These are phyloP conservation scores for Boletus bicolor DNA, from an alignment of 768 basidiomycete genomes.

Conservation along the genomic window DNA sequence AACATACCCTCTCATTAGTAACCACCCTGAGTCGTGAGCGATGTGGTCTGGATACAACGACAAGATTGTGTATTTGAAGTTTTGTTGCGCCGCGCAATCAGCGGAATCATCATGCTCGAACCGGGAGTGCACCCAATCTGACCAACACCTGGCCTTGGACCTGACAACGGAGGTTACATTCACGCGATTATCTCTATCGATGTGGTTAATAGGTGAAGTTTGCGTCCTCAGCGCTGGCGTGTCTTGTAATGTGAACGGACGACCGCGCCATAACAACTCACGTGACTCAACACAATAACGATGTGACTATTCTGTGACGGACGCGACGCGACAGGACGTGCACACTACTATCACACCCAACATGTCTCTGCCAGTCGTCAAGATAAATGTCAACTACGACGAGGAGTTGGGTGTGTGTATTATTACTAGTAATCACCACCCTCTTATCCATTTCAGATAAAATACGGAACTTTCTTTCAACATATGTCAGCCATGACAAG, in stretches of 20 bases:
- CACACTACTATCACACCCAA: slow-evolving; percentile 23
- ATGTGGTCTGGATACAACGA: slow-evolving; percentile 4
- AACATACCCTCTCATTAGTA: neutral
- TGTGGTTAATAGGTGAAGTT: no score
- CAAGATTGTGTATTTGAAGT: slow-evolving; percentile 1
- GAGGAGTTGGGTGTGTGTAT: slow-evolving; percentile 59
- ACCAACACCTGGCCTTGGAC: slow-evolving; percentile 13
- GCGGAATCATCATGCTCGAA: neutral
- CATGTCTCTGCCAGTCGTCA: slow-evolving; percentile 67
- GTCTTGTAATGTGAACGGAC: no score
- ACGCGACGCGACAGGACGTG: slow-evolving; percentile 24
- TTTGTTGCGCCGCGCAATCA: neutral
- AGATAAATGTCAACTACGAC: slow-evolving; percentile 62
- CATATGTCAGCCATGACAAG: slow-evolving; percentile 60
- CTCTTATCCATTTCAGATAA: slow-evolving; percentile 42
- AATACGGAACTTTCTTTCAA: slow-evolving; percentile 69
- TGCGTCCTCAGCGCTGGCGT: no score
- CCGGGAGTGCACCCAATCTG: slow-evolving; percentile 9
- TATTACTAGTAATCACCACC: neutral
- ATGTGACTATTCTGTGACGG: slow-evolving; percentile 25
- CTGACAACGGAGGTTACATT: slow-evolving; percentile 7
- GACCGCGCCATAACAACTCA: neutral
- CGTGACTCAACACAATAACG: slow-evolving; percentile 12
- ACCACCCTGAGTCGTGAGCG: neutral
- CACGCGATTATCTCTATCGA: neutral